Conservation (phyloP, 768 basidiomycete genomes). For the Pleurotus cornucopiae region DNA sequence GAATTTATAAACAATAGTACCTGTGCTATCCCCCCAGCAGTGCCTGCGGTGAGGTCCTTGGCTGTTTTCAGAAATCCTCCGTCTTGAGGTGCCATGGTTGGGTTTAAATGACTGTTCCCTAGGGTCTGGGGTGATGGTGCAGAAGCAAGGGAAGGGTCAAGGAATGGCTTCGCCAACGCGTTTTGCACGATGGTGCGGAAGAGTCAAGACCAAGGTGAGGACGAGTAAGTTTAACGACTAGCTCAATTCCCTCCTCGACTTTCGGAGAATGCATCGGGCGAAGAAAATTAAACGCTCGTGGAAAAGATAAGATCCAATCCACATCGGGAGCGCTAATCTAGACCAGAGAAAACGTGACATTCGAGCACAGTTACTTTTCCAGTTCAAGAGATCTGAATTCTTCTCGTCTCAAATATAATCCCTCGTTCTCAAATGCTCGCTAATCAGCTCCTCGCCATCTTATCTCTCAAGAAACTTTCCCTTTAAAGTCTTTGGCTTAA, state of each 20-base stretch:
- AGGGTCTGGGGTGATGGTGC: neutral
- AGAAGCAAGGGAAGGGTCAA: neutral
- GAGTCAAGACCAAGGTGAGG: neutral
- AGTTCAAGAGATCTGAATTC: no score
- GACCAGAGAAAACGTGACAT: no score
- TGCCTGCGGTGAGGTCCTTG: slow-evolving; percentile 87
- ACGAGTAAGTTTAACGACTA: neutral
- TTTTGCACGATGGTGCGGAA: neutral
- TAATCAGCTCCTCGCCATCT: no score
- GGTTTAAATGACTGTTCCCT: neutral
- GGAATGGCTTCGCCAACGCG: neutral
- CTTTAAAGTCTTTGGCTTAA: no score
- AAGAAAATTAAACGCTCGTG: neutral
- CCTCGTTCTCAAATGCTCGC: no score
- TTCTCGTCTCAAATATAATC: no score
- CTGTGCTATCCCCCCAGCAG: slow-evolving; percentile 89
- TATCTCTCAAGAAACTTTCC: no score
- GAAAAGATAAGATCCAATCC: no score
- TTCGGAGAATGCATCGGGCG: neutral
- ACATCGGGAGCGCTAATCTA: no score
- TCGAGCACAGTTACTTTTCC: no score
- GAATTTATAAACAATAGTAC: slow-evolving; percentile 26
- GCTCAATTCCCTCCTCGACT: slow-evolving; percentile 2
- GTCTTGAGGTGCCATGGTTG: slow-evolving; percentile 9
- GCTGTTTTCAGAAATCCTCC: slow-evolving; percentile 56